phyloP scores from a whole-genome alignment of 164 flowering plant genomes.

The Annona squamosa region DNA sequence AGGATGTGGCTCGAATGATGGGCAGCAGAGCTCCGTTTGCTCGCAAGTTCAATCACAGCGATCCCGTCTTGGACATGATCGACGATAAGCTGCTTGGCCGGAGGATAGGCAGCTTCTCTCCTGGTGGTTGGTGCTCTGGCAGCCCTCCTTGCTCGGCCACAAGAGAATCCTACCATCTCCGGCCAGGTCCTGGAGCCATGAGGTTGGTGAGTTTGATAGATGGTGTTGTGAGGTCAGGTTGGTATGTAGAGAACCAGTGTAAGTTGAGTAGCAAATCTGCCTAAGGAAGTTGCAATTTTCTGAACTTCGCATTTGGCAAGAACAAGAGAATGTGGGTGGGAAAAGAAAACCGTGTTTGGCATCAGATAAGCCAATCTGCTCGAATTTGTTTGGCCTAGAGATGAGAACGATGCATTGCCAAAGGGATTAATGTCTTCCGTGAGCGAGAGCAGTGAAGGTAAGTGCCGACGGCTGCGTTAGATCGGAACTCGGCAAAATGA shows the following conservation, averaged over 20 bases:
- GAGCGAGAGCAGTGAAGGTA: too few species aligned
- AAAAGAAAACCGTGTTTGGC: background rate
- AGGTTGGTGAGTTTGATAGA: constrained; percentile 38
- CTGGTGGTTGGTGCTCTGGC: constrained; percentile 79
- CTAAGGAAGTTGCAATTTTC: too few species aligned
- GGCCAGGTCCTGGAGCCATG: constrained; percentile 54
- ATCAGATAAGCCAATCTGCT: background rate
- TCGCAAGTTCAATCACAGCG: constrained; percentile 53
- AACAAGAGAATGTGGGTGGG: background rate
- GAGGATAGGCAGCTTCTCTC: constrained; percentile 35
- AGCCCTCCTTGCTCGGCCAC: constrained; percentile 41
- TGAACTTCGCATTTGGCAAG: background rate
- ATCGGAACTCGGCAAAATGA: too few species aligned
- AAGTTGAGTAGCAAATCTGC: background rate
- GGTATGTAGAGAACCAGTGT: constrained; percentile 36
- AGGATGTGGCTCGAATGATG: constrained; percentile 48
- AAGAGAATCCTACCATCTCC: constrained; percentile 34
- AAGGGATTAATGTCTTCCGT: too few species aligned
- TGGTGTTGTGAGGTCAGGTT: constrained; percentile 22
- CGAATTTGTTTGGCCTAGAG: background rate
- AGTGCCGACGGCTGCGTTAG: too few species aligned
- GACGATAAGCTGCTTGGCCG: constrained; percentile 46
- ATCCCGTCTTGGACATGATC: constrained; percentile 49
- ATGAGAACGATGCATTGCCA: too few species aligned
- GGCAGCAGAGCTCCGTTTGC: constrained; percentile 62